phyloP scores from a whole-genome alignment of 1,284 basidiomycete species.

The Trichosporon inkin region DNA sequence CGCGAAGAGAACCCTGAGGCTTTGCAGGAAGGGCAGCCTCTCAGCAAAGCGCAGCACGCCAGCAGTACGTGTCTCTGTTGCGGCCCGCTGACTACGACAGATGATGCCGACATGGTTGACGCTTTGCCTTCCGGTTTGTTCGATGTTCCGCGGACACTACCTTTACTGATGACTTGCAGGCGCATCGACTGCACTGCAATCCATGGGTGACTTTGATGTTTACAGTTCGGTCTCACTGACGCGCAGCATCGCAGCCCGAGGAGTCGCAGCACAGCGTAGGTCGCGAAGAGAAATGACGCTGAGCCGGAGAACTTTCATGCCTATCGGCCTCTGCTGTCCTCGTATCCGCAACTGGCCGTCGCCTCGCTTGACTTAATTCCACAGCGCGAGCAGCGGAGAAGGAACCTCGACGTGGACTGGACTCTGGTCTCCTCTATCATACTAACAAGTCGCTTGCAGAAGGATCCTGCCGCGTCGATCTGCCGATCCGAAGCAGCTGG shows the following conservation, averaged over 20 bases:
- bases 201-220: background rate
- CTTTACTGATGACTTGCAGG: background rate
- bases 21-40: too few species aligned
- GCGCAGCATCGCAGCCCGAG: background rate
- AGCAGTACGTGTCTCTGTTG: background rate
- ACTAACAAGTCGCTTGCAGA: constrained; percentile 37
- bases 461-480: constrained; percentile 26
- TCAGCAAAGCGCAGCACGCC: background rate
- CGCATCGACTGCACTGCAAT: background rate
- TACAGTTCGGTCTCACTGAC: background rate
- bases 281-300: constrained; percentile 7
- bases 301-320: constrained; percentile 14
- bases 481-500: constrained; percentile 39
- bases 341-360: constrained; percentile 37
- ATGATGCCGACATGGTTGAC: constrained; percentile 10
- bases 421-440: constrained; percentile 32
- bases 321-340: constrained; percentile 33
- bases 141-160: background rate
- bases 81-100: constrained; percentile 2
- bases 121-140: background rate
- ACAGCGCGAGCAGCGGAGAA: background rate
- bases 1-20: background rate
- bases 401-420: constrained; percentile 24
- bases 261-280: background rate
- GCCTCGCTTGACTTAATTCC: background rate